Evolutionary conservation across 768 basidiomycete genomes (phyloP).

Genomic region (Inosperma sp.): DNA sequence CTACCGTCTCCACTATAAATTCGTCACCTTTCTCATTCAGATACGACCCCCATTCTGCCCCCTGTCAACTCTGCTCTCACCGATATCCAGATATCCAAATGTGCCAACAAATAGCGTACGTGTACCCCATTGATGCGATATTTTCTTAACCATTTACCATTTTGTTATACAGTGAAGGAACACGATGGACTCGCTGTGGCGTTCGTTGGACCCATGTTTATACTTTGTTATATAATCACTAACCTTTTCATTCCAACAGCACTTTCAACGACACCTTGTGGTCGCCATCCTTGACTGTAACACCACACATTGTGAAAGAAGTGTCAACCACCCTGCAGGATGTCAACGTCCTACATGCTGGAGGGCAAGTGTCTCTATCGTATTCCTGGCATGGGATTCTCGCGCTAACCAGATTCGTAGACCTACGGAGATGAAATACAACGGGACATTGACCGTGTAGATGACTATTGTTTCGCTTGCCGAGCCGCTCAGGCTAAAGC

Average conservation of each 20-base stretch:
- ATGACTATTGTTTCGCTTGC: constrained; percentile 69
- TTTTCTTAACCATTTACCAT: constrained; percentile 10
- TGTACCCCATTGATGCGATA: constrained; percentile 15
- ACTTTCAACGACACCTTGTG: constrained; percentile 74
- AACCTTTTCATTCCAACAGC: constrained; percentile 37
- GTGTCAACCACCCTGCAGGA: constrained; percentile 51
- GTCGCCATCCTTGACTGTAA: constrained; percentile 75
- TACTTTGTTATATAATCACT: constrained; percentile 11
- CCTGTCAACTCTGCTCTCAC: constrained; percentile 4
- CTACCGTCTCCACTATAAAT: constrained; percentile 13
- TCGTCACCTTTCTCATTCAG: constrained; percentile 2
- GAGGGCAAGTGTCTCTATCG: constrained; percentile 41
- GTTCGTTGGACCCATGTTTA: constrained; percentile 36
- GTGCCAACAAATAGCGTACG: constrained; percentile 77
- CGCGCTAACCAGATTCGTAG: constrained; percentile 33
- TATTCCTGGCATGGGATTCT: constrained; percentile 1
- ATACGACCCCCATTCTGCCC: constrained; percentile 6
- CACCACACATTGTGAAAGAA: constrained; percentile 57
- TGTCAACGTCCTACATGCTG: constrained; percentile 54
- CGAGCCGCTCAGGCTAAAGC: constrained; percentile 49
- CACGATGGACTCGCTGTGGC: constrained; percentile 67
- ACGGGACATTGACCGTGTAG: constrained; percentile 61
- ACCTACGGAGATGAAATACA: constrained; percentile 67
- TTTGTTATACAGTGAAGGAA: constrained; percentile 58
- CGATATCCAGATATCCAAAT: constrained; percentile 31